Evolutionary conservation across 1,139 yeast genomes (phyloP), one percentile per base, ranked within the genome.

Genomic region (Suhomyces maxii): DNA sequence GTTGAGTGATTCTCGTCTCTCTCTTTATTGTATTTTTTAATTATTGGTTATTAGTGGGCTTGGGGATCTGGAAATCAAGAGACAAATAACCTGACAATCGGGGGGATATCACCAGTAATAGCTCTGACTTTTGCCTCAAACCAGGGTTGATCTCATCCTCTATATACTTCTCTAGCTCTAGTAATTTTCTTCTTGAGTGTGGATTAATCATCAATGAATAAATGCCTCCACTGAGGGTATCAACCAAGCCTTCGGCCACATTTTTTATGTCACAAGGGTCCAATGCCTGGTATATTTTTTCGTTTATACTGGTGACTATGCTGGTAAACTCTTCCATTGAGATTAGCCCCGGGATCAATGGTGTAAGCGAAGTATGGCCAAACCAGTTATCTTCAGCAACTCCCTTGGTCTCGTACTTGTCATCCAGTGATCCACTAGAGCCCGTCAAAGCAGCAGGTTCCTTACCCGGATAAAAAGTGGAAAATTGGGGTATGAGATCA

Each of bases 71-170:
- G 54, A 80, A 72, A 59, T 81, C 85, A 49, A 79, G 62, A 67
- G 89, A 83, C n/a, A 86, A 63, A 59, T 76, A 86, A 0, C 84
- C 95, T 11, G 82, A 73, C 40, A 71, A 56, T 38, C 79, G 57
- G 1, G 88, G 88, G 2, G 82, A 72, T 0, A 86, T 73, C 11
- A 87, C 53, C 41, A 55, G 54, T 3, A 85, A 58, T 3, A 39
- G 37, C 1, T 67, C 63, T 26, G 61, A 53, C 1, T 53, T 49
- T 30, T 53, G 50, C 28, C 67, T 48, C 7, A 64, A 53, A 4
- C 59, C 52, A 2, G 51, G 48, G 53, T 85, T 86, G n/a, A 74
- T 41, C 3, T 61, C 58, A 1, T 34, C 37, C 2, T 58, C 58
- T 5, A 86, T 67, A 55, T 74, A 82, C 0, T 51, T 48, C 44